Base-by-base conservation (phyloP, 1,284 basidiomycete genomes). In the Microbotryum scabiosae region DNA sequence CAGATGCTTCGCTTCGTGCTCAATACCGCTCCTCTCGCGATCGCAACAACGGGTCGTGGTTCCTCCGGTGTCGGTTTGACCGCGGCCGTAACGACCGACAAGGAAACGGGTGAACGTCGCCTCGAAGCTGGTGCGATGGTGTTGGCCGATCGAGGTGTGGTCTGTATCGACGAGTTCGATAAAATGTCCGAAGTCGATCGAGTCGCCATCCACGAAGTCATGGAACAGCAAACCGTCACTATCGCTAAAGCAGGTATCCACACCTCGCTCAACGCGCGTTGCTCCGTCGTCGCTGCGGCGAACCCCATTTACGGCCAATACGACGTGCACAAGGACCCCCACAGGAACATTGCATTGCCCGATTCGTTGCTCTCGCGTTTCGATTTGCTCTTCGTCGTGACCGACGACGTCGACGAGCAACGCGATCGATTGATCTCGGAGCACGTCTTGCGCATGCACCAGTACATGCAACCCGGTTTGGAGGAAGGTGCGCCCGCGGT, bases 151-250 rank as follows among this genome's bases (percentile, higher is more conserved):
- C 85, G 93, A 64, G 96, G 96, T 23, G 92, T 98, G 16, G 94
- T 98, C 51, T 99, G 94, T 77, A 98, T 99, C 71, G 96, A 99
- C 77, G 94, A 99, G 77, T 99, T 99, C 73, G 94, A 99, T 82
- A 99, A 99, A 76, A 98, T 99, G 94, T 92, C 89, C 36, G 96
- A 98, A 71, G 82, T 97, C 67, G 94, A 99, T 78, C 85, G 96
- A 69, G 94, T 97, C n/a, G 94, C 96, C 32, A 99, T 99, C 70
- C 96, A 99, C 78, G 96, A 99, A 84, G 96, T 97, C 72, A 99
- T 99, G 96, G 94, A 98, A 75, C 91, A 96, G 76, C 76, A 78
- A 69, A 99, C 96, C 0, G 93, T 99, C 56, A 97, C 96, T 1
- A 99, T 99, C 69, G 96, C 96, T 62, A 98, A 99, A 74, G 96